A percentile compares a stretch with the other conserved stretches of the same genome.
phyloP scores from a whole-genome alignment of 1,284 basidiomycete genomes.

The Caloboletus inedulis region DNA sequence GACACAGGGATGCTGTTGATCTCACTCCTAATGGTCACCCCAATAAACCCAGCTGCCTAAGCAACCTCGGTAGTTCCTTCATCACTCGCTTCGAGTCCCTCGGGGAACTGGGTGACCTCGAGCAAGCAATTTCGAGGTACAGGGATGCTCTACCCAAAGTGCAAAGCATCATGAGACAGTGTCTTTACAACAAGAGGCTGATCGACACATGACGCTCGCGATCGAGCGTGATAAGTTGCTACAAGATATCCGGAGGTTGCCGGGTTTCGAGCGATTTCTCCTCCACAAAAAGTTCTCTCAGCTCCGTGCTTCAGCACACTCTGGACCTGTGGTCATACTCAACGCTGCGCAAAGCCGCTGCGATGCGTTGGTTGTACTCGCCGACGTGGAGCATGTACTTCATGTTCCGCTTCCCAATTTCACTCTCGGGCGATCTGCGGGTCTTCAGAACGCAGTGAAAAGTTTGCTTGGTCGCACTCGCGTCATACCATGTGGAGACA shows the following conservation, averaged over 20 bases:
- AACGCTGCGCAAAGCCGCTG: constrained; percentile 3
- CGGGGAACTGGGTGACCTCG: background rate
- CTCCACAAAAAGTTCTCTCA: constrained; percentile 4
- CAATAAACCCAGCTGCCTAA: too few relatives aligned
- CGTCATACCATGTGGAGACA: background rate
- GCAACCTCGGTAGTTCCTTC: background rate
- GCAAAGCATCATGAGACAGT: too few relatives aligned
- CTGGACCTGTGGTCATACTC: constrained; percentile 9
- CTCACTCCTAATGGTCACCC: background rate
- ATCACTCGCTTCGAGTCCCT: background rate
- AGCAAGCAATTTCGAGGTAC: background rate
- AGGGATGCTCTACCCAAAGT: too few relatives aligned
- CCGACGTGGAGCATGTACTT: background rate
- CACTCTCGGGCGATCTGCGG: background rate
- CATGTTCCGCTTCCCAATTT: background rate
- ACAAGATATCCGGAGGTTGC: constrained; percentile 1
- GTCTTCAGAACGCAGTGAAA: background rate
- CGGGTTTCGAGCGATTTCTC: constrained; percentile 10
- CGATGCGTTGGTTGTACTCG: constrained; percentile 7
- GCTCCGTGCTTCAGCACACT: constrained; percentile 1
- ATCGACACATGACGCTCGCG: constrained; percentile 2
- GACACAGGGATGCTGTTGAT: background rate
- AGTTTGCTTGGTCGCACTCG: background rate
- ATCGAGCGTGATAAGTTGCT: constrained; percentile 4
- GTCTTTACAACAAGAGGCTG: background rate